Base-by-base conservation (phyloP, 495 filamentous ascomycete species). In the Collariella sp. region DNA sequence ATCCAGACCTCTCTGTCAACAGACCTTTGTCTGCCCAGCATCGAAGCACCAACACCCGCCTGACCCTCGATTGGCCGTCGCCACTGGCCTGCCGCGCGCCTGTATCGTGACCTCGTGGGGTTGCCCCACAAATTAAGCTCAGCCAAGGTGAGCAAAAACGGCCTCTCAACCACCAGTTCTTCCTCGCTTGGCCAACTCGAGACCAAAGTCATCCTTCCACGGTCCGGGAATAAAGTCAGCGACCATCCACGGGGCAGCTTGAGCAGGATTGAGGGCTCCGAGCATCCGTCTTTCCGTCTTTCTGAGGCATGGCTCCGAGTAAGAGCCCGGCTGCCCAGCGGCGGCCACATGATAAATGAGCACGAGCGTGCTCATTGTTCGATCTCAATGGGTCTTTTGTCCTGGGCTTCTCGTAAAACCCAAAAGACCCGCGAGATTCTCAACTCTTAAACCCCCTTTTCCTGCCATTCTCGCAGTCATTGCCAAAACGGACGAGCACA, bases 1-100 rank as follows among this genome's bases (percentile, higher is more conserved):
- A 42, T 19, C 35, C 22, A 10, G 31, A 35, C 39, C 35, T 13
- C 35, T 13, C 36, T 34, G 20, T 47, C 47, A 47, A 47, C 23
- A 29, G 35, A 42, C 41, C 56, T 47, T 57, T 59, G 39, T 50
- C 46, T 56, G 54, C 41, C 57, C 40, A 52, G 19, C 29, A 52
- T 38, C 56, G 59, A 59, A 59, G 59, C 56, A 31, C 15, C 42
- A 59, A 16, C n/a, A n/a, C n/a, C 38, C 59, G 62, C 56, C 46
- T 55, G 50, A 52, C 57, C 41, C 29, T 49, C 53, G 42, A 49
- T 50, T 54, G 46, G 42, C 46, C 54, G 33, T 47, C 52, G 54
- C 44, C 42, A 35, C 41, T 41, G 60, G 34, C 59, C 60, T 62
- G 60, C 56, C 62, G 60, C 62, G 64, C 64, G 64, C 58, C 54